phyloP scores from a whole-genome alignment of 257 asterid species.

The Fraxinus anomala region DNA sequence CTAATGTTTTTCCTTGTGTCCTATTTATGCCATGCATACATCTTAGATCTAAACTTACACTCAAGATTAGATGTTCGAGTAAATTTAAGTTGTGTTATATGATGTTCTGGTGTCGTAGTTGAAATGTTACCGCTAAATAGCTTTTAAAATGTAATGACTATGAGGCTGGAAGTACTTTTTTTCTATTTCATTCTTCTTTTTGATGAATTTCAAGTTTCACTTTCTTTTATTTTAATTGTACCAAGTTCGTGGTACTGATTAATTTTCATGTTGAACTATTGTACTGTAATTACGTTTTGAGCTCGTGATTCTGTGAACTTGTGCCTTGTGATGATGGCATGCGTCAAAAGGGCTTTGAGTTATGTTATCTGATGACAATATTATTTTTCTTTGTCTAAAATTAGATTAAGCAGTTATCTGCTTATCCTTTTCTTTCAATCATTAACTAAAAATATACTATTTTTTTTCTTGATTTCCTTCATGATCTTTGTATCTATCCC shows the following conservation, averaged over 20 bases:
- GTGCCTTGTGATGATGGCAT: not conserved
- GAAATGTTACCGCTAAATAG: not conserved
- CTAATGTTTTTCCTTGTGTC: not conserved
- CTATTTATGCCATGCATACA: not conserved
- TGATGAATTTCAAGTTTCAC: not conserved
- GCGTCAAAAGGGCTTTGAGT: not conserved
- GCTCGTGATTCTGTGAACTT: not conserved
- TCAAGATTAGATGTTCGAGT: not conserved
- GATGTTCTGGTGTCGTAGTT: not conserved
- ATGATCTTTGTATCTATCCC: no score
- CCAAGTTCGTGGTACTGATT: not conserved
- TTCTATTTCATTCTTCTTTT: not conserved
- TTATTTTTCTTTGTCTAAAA: not conserved
- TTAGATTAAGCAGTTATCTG: not conserved
- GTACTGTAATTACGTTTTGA: not conserved
- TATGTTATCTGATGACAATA: not conserved
- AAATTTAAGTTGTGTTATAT: not conserved
- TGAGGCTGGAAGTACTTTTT: not conserved
- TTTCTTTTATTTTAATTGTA: not conserved
- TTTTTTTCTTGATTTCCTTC: not conserved
- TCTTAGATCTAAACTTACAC: not conserved
- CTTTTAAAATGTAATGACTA: not conserved
- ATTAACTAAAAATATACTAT: no score
- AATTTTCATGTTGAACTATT: not conserved
- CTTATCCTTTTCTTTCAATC: no score